phyloP scores from a whole-genome alignment of 2,329 filamentous ascomycete species.

The Diplodia corticola region DNA sequence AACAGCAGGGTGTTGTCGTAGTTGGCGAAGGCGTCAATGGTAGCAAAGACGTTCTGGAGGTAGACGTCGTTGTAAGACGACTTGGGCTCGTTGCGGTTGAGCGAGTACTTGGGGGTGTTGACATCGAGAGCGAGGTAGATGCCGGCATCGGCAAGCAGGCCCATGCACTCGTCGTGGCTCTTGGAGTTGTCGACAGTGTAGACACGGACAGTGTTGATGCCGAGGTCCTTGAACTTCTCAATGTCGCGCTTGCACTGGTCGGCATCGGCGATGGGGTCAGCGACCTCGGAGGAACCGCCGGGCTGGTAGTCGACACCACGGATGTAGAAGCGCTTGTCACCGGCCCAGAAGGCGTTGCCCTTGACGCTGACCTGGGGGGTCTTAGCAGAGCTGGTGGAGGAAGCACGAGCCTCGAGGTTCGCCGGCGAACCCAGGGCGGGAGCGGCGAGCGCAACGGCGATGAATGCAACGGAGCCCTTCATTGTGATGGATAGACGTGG shows the following conservation, averaged over 20 bases:
- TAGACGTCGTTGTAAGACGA: slow-evolving; percentile 85
- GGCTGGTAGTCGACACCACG: slow-evolving; percentile 67
- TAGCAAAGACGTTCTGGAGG: slow-evolving; percentile 79
- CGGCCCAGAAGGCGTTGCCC: slow-evolving; percentile 67
- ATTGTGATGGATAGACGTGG: slow-evolving; percentile 42
- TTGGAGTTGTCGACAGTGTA: slow-evolving; percentile 88
- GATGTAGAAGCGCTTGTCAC: slow-evolving; percentile 61
- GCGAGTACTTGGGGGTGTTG: slow-evolving; percentile 86
- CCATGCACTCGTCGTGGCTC: slow-evolving; percentile 85
- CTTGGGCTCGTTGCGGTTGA: slow-evolving; percentile 74
- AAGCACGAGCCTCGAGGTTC: slow-evolving; percentile 34
- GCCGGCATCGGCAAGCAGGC: slow-evolving; percentile 72
- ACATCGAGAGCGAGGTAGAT: slow-evolving; percentile 93
- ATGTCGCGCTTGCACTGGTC: slow-evolving; percentile 76
- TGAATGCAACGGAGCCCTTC: slow-evolving; percentile 54
- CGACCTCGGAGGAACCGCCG: slow-evolving; percentile 61
- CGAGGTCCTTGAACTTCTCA: slow-evolving; percentile 76
- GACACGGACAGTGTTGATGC: slow-evolving; percentile 87
- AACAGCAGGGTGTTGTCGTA: slow-evolving; percentile 86
- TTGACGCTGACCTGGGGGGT: slow-evolving; percentile 61
- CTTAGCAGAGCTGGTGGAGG: slow-evolving; percentile 43
- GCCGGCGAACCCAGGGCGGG: slow-evolving; percentile 48
- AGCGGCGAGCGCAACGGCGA: slow-evolving; percentile 49
- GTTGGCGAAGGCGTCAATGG: slow-evolving; percentile 74
- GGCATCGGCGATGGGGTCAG: slow-evolving; percentile 74